A percentile compares a stretch with the other conserved stretches of the same genome.
Conservation (phyloP, 2,329 filamentous ascomycete species). For the Grosmannia penicillata region DNA sequence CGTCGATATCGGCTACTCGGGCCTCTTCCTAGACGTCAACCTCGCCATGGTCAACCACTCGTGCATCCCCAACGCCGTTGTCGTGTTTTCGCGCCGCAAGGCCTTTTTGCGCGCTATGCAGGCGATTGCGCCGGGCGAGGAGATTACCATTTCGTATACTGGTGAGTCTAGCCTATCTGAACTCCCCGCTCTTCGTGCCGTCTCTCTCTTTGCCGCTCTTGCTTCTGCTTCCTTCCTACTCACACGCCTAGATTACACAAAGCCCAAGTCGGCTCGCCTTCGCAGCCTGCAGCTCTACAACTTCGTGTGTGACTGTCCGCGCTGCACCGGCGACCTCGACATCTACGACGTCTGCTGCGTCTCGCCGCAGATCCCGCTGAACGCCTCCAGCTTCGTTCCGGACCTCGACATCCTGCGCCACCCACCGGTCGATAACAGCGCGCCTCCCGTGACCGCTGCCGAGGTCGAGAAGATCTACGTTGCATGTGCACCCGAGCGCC, state of each 20-base stretch:
- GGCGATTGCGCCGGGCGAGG: slow-evolving; percentile 34
- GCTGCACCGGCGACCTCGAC: slow-evolving; percentile 35
- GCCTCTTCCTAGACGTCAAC: slow-evolving; percentile 39
- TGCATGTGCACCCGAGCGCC: slow-evolving; percentile 12
- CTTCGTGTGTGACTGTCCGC: slow-evolving; percentile 35
- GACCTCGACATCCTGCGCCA: slow-evolving; percentile 19
- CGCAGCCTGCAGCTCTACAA: slow-evolving; percentile 31
- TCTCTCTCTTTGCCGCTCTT: not conserved
- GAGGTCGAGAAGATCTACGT: slow-evolving; percentile 18
- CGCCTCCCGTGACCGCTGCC: slow-evolving; percentile 8
- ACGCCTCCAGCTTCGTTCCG: slow-evolving; percentile 28
- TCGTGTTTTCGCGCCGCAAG: slow-evolving; percentile 37
- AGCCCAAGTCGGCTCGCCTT: slow-evolving; percentile 26
- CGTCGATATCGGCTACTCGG: slow-evolving; percentile 33
- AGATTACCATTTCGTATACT: slow-evolving; percentile 48
- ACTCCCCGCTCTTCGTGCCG: not conserved
- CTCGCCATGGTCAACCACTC: slow-evolving; percentile 49
- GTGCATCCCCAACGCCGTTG: slow-evolving; percentile 43
- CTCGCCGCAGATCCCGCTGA: slow-evolving; percentile 26
- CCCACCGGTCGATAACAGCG: slow-evolving; percentile 16
- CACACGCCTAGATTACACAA: slow-evolving; percentile 27
- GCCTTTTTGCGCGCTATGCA: slow-evolving; percentile 35
- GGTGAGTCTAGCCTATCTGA: slow-evolving; percentile 24
- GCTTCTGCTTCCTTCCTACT: not conserved
- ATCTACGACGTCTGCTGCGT: slow-evolving; percentile 35